Base-by-base conservation (phyloP, 2,329 filamentous ascomycete genomes). In the Colletotrichum kahawae region DNA sequence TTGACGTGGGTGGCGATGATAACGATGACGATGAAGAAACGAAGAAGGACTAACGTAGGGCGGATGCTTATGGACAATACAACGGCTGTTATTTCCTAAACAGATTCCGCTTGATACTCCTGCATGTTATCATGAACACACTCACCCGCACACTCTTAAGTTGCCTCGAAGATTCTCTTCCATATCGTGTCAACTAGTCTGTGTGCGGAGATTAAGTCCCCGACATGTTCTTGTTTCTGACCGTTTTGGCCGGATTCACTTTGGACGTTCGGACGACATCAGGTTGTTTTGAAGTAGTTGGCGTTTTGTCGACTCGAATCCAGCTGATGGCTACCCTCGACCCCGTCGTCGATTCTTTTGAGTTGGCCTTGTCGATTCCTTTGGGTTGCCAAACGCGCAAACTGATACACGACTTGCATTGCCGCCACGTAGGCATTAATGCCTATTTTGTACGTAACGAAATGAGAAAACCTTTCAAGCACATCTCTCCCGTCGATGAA, bases 131-230 rank as follows among this genome's bases (percentile, higher is more conserved):
- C 10, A 43, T 29, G 63, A 64, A 34, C n/a, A 12, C 24, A n/a
- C 27, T 27, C 57, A 36, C 64, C 83, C 94, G 95, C 95, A 96
- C 94, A 93, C 94, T 94, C 93, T 98, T 98, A 94, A 98, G 95
- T 97, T 98, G 95, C 91, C 95, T 95, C 91, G 90, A 92, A 87
- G 86, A 84, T 88, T 88, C 89, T 91, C 87, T 87, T 90, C 94
- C 91, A 91, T 96, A 93, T 92, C 91, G 92, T 95, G 95, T 92
- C 93, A 93, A 97, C 96, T 93, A 97, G 95, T 98, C 95, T 94
- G 92, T 93, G 94, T 97, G 95, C 95, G 95, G 89, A 98, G 89
- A 98, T 90, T 74, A 85, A 91, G 81, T 83, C 86, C 84, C 84
- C 83, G 79, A 79, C 82, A 82, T 79, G 79, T 83, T 85, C 84